Percentiles rank a stretch among this genome's conserved stretches.
Conservation (phyloP, 768 basidiomycete species). For the Naganishia kalamii region DNA sequence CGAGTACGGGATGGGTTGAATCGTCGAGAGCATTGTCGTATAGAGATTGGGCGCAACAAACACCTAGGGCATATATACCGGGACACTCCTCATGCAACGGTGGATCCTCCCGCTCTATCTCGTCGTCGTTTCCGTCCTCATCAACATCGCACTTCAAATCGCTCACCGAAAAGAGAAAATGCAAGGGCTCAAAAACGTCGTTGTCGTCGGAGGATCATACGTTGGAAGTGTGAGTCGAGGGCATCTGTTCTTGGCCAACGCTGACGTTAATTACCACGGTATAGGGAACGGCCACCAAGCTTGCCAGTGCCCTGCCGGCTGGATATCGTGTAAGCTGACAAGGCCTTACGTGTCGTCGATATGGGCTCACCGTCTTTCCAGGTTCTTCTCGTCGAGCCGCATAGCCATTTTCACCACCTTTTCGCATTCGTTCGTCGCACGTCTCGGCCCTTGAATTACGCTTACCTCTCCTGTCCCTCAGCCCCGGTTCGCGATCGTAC, state of each 20-base stretch:
- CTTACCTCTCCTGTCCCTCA: neutral
- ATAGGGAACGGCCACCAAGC: constrained; percentile 14
- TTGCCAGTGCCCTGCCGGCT: constrained; percentile 9
- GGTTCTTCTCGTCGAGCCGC: constrained; percentile 22
- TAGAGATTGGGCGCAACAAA: no score
- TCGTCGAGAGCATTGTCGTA: neutral
- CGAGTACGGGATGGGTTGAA: no score
- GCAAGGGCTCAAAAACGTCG: constrained; percentile 20
- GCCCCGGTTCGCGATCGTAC: constrained; percentile 23
- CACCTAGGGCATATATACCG: neutral
- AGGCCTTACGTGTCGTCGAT: neutral
- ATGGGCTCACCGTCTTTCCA: neutral
- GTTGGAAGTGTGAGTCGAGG: constrained; percentile 15
- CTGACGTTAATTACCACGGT: neutral
- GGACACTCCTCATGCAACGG: neutral
- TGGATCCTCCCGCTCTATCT: neutral
- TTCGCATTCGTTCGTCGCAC: constrained; percentile 21
- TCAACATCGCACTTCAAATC: neutral
- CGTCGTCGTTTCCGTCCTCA: neutral
- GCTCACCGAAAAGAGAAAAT: neutral
- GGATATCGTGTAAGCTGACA: constrained; percentile 12
- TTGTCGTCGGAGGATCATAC: constrained; percentile 23
- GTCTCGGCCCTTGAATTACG: neutral
- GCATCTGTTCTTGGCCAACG: no score
- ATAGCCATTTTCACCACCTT: constrained; percentile 23